Conservation (phyloP, 2,329 filamentous ascomycete genomes). For the Colletotrichum sp. region DNA sequence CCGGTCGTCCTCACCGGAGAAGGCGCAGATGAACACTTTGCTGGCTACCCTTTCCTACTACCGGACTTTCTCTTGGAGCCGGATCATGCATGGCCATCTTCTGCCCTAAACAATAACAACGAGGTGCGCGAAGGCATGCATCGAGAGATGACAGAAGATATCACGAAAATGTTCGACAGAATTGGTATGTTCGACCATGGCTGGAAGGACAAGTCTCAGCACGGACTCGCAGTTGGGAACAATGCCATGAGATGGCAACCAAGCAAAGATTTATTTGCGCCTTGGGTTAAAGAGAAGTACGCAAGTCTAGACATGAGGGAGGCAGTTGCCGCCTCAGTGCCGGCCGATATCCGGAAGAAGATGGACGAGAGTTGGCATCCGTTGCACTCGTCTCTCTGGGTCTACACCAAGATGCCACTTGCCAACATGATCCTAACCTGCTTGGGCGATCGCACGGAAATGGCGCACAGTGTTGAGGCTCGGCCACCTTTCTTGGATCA, state of each 20-base stretch:
- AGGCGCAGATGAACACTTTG: slow-evolving; percentile 59
- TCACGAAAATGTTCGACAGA: slow-evolving; percentile 6
- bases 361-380: slow-evolving; percentile 31
- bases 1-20: slow-evolving; percentile 60
- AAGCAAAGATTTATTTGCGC: background rate
- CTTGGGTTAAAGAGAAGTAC: slow-evolving; percentile 8
- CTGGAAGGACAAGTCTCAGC: background rate
- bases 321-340: background rate
- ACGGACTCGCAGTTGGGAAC: background rate
- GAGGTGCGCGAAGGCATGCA: background rate
- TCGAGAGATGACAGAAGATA: slow-evolving; percentile 1
- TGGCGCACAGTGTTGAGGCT: slow-evolving; percentile 39
- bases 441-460: slow-evolving; percentile 38
- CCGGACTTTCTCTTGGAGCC: slow-evolving; percentile 53
- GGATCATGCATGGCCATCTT: slow-evolving; percentile 39
- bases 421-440: slow-evolving; percentile 30
- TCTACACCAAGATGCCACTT: slow-evolving; percentile 25
- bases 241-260: slow-evolving; percentile 5
- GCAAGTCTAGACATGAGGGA: background rate
- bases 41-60: slow-evolving; percentile 51
- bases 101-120: background rate
- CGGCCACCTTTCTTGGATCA: slow-evolving; percentile 39
- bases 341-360: slow-evolving; percentile 23
- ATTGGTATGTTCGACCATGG: slow-evolving; percentile 12
- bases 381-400: slow-evolving; percentile 28